A percentile compares a stretch with the other conserved stretches of the same genome.
Conservation (phyloP, 495 filamentous ascomycete species). For the Thermothielavioides terrestris region DNA sequence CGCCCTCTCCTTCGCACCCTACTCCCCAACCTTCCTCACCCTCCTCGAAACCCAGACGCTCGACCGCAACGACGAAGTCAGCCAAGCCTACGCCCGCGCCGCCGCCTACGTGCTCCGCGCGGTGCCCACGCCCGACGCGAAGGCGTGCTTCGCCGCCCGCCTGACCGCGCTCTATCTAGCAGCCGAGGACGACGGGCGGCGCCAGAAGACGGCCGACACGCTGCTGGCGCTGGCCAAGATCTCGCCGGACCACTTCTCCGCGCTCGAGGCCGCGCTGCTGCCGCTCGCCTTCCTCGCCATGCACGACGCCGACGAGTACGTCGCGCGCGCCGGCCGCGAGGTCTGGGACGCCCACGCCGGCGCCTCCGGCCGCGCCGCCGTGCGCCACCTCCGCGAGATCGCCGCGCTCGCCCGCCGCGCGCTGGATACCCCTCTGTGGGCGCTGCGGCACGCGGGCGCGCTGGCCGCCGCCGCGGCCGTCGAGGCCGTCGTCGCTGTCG, state of each 20-base stretch:
- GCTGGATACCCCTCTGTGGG: constrained; percentile 73
- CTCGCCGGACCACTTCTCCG: constrained; percentile 78
- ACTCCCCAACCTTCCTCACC: constrained; percentile 69
- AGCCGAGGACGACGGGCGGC: constrained; percentile 62
- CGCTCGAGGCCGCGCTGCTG: constrained; percentile 61
- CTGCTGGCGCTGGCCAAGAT: constrained; percentile 72
- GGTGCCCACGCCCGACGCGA: constrained; percentile 53
- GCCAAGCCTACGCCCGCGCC: constrained; percentile 72
- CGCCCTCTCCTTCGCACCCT: constrained; percentile 60
- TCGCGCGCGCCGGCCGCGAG: constrained; percentile 64
- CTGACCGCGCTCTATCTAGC: constrained; percentile 67
- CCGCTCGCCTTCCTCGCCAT: constrained; percentile 85
- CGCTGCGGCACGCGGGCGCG: constrained; percentile 78
- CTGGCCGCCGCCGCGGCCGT: constrained; percentile 69
- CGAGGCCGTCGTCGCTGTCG: constrained; percentile 43
- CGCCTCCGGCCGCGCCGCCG: constrained; percentile 65
- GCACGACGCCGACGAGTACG: constrained; percentile 71
- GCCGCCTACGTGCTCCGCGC: constrained; percentile 77
- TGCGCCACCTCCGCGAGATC: constrained; percentile 79
- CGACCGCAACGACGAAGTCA: constrained; percentile 86
- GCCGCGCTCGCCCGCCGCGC: constrained; percentile 54
- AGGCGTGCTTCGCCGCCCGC: constrained; percentile 56
- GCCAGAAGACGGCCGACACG: constrained; percentile 70
- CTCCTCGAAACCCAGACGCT: constrained; percentile 68
- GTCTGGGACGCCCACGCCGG: constrained; percentile 88